Evolutionary conservation across 768 basidiomycete species (phyloP), one percentile per base, ranked within the genome.

Genomic region (Lepiota brunneoincarnata): DNA sequence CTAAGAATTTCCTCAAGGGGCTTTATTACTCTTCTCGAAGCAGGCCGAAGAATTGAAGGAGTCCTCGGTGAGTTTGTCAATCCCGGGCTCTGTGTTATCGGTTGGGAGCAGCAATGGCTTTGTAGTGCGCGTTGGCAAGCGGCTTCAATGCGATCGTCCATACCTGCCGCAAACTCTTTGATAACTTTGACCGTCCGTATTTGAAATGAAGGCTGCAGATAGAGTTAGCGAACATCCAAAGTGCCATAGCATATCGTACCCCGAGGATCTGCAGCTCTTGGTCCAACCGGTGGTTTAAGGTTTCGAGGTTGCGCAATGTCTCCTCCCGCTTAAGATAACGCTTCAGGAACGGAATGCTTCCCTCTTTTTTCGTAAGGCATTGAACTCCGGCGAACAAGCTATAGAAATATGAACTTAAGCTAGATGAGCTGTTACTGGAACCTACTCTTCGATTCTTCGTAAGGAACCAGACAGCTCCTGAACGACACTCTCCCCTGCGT

Each of bases 311-410:
- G 2, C 72, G 69, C 14, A 76, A 63, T 24, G 85, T 85, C 58
- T 91, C 88, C 36, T 88, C 84, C 39, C 87, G 80, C 63, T 84
- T 83, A 36, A 93, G 75, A 62, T 89, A 92, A 3, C 89, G 77
- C 67, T 89, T 89, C 58, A 93, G 68, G 70, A 91, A 92, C 0
- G 90, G 86, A 1, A 88, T 72, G 38, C 80, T 72, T 14, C 75
- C 71, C 58, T 89, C 83, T 58, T 81, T 84, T 50, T 74, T 62
- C 23, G 89, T 73, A 58, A 91, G 79, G 2, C 63, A 58, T 37
- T 73, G 70, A 3, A 89, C 77, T 4, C 66, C 45, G 2, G 58
- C 53, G 59, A 79, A 83, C 0, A 80, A 65, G 21, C 75, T 76
- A 28, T 18, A 26, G 34, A 35, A 20, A 20, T 2, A 18, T 37